Evolutionary conservation across 2,329 filamentous ascomycete genomes (phyloP).

Genomic region (Scortechinia acanthostroma): DNA sequence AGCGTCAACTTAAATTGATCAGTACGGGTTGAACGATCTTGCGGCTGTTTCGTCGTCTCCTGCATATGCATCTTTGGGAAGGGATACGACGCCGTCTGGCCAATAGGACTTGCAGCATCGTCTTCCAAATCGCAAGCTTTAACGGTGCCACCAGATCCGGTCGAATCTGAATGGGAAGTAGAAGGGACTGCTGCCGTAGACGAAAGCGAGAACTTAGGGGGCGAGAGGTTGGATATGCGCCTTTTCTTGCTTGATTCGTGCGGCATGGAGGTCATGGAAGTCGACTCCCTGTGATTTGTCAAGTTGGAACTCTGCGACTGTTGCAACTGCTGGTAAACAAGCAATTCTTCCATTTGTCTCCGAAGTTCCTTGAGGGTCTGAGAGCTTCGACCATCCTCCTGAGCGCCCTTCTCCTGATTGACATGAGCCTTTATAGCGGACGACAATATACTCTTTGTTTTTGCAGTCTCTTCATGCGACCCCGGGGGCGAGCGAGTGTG

Average conservation of each 20-base stretch:
- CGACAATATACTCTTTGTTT: constrained; percentile 2
- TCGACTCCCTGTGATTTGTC: neutral
- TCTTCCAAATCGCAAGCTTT: neutral
- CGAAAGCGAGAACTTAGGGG: constrained; percentile 7
- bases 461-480: neutral
- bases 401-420: neutral
- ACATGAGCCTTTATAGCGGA: constrained; percentile 5
- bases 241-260: constrained; percentile 34
- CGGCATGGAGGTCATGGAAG: constrained; percentile 32
- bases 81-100: constrained; percentile 45
- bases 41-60: neutral
- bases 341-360: constrained; percentile 28
- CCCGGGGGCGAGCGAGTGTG: neutral
- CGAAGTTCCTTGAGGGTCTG: constrained; percentile 26
- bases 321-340: constrained; percentile 27
- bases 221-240: constrained; percentile 30
- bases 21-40: too few species aligned
- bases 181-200: neutral
- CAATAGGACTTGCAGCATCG: neutral
- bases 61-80: constrained; percentile 36
- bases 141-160: neutral
- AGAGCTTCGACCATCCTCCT: constrained; percentile 7
- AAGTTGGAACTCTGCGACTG: constrained; percentile 8
- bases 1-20: neutral
- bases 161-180: neutral